Conservation (phyloP, 2,329 filamentous ascomycete genomes). For the Ramichloridium luteum region DNA sequence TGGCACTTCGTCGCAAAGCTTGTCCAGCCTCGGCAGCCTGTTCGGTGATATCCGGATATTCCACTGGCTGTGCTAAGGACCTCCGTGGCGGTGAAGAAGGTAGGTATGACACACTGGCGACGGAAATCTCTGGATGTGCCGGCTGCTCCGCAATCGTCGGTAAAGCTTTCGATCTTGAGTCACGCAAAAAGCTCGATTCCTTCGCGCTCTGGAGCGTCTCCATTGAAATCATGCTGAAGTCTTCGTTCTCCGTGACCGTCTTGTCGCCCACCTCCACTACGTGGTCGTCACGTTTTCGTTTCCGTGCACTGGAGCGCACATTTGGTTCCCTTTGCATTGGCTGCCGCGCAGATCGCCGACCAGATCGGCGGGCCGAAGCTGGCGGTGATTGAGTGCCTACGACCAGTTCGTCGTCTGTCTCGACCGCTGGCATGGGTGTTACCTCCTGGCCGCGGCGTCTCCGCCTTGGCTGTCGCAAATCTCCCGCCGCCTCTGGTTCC, state of each 20-base stretch:
- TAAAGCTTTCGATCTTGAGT: constrained; percentile 6
- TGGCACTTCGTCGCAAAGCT: background rate
- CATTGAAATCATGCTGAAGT: constrained; percentile 40
- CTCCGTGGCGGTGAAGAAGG: constrained; percentile 22
- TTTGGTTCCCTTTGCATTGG: no score
- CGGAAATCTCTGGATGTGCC: constrained; percentile 9
- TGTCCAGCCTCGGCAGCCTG: constrained; percentile 5
- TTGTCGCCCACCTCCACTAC: constrained; percentile 34
- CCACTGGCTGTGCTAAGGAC: background rate
- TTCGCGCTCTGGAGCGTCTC: constrained; percentile 31
- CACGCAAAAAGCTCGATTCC: constrained; percentile 11
- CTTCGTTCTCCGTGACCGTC: constrained; percentile 37
- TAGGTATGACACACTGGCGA: constrained; percentile 17
- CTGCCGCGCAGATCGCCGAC: no score
- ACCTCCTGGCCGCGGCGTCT: no score
- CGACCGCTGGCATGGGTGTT: no score
- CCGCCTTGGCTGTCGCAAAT: no score
- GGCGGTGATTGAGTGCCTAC: no score
- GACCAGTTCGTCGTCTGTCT: no score
- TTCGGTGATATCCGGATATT: constrained; percentile 13
- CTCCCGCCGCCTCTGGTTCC: no score
- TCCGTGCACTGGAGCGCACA: no score
- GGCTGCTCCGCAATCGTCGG: constrained; percentile 3
- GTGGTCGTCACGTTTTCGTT: no score
- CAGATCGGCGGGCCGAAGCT: no score